Base-by-base conservation (phyloP, 768 basidiomycete species). In the Hemileccinum rubropunctum region DNA sequence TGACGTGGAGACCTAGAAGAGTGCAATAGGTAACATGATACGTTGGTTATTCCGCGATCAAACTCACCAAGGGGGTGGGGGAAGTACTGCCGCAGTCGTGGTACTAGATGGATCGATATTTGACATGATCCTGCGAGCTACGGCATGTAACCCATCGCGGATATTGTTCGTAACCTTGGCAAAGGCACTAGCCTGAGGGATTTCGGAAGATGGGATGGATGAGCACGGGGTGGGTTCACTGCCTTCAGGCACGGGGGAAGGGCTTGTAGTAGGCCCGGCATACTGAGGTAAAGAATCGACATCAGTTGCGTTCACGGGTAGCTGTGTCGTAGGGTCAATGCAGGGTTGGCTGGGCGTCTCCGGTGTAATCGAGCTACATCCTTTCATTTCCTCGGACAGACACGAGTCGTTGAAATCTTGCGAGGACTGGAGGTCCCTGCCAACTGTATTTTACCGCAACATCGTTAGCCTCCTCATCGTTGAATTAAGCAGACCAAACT, bases 371-470 rank as follows among this genome's bases (percentile, higher is more conserved):
- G 27, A 11, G 13, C 39, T 18, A 27, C 33, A 32, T 17, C 34
- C 26, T 17, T 30, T 65, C 21, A 65, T 70, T 42, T 73, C 70
- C 54, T 82, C 76, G 0, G 78, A 71, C 14, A 77, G 77, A 44
- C 78, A 68, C 13, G 77, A 69, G 42, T 87, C 82, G 8, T 20
- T n/a, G 23, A 20, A 4, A 11, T 80, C 82, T 61, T 78, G 78
- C 62, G 93, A 88, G 53, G 88, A 85, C 47, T 84, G 82, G 44
- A 95, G 71, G 53, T 95, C 93, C 17, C 92, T 77, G 61, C 95
- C 92, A 48, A 95, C 94, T 91, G 50, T 3, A 26, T 15, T 23
- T 28, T 21, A 33, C 44, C 64, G 28, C 58, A 13, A n/a, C 10
- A 14, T 30, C 2, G 4, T 38, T 6, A 63, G 40, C 58, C 56